Base-by-base conservation (phyloP, 306 rosid species). In the Vigna angularis region DNA sequence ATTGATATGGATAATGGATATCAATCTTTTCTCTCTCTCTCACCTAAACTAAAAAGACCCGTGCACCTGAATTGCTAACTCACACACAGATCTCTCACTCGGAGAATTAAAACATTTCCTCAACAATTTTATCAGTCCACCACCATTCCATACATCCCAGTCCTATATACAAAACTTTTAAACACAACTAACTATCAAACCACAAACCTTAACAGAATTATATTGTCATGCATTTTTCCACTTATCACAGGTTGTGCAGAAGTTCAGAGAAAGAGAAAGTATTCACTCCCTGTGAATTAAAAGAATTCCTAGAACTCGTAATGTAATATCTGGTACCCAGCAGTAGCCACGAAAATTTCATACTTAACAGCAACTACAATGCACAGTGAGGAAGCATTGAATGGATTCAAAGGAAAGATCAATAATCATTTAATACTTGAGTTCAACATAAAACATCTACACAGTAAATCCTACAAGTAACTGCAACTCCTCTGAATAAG, bases 261-360 rank as follows among this genome's bases (percentile, higher is more conserved):
- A 53, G 62, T 75, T 57, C n/a, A 17, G 42, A 64, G 52, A 76
- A 58, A 15, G 30, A 12, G 16, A 59, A 28, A 45, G 62, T 53
- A 16, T 48, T 44, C 18, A 22, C 52, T 67, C 55, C 22, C 53
- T 9, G 44, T 66, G 61, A 68, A 67, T 26, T 42, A 17, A 52
- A 67, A 9, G 22, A 61, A 61, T 59, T 59, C 64, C 62, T 24
- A 14, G 66, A 40, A 78, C 79, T 50, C 52, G 56, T 65, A 64
- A 42, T 65, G 65, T 28, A 9, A 69, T 45, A 59, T 73, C 77
- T 42, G 73, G 70, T 56, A 52, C 78, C 49, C 66, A 75, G 79
- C 67, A 79, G 26, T 30, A 79, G 74, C 17, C 77, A 70, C 45
- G 58, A 75, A 70, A 57, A 59, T 52, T 79, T 69, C 69, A 74